A percentile compares a stretch with the other conserved stretches of the same genome.
Evolutionary conservation across 768 basidiomycete species (phyloP).

Genomic region (Podaxis sp.): DNA sequence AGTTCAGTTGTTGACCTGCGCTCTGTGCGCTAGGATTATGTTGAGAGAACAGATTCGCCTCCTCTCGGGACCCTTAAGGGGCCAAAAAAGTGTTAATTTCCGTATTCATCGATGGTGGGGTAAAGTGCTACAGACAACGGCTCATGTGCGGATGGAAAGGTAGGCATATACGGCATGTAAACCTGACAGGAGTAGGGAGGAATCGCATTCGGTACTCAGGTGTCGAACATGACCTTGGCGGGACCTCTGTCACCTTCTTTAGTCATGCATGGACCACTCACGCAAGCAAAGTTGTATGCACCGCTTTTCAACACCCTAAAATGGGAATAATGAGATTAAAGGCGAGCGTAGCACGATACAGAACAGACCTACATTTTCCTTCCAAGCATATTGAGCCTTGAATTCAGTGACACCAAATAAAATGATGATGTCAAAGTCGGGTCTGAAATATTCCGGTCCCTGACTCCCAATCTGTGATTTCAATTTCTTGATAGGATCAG

Average conservation of each 20-base stretch:
- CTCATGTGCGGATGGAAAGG: not conserved
- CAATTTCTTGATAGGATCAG: constrained; percentile 9
- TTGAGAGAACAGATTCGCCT: not conserved
- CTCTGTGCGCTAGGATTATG: not conserved
- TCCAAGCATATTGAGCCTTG: constrained; percentile 43
- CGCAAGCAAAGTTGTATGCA: not conserved
- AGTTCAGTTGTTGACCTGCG: no score
- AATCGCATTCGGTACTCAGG: not conserved
- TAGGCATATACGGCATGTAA: not conserved
- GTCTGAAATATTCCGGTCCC: constrained; percentile 16
- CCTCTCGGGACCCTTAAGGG: not conserved
- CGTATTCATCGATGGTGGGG: not conserved
- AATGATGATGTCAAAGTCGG: constrained; percentile 34
- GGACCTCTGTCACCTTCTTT: not conserved
- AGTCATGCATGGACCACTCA: not conserved
- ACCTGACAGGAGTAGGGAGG: not conserved
- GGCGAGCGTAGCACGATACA: not conserved
- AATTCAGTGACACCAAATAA: constrained; percentile 42
- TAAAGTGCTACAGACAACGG: not conserved
- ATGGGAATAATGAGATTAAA: not conserved
- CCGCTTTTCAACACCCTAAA: constrained; percentile 19
- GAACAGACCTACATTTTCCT: constrained; percentile 26
- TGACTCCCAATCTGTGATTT: not conserved
- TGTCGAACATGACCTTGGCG: not conserved
- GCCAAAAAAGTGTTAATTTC: not conserved